These are phyloP conservation scores for Pleurotus eryngii DNA, from an alignment of 768 basidiomycete species.

Conservation along the genomic window DNA sequence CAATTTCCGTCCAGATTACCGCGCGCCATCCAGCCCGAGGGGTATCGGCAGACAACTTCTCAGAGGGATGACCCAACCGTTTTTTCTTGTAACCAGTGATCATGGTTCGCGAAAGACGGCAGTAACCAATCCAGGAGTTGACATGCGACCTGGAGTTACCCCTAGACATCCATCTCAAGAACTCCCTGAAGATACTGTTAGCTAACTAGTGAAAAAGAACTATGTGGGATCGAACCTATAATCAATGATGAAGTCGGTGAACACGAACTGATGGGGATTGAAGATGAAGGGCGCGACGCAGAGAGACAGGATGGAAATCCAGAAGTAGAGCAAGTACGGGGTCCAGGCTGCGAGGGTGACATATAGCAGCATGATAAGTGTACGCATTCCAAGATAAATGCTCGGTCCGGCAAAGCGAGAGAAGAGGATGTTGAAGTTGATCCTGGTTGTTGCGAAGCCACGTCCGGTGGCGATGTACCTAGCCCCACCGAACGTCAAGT, in stretches of 20 bases:
- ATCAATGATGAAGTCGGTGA: slow-evolving; percentile 96
- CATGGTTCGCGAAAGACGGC: slow-evolving; percentile 94
- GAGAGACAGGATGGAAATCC: slow-evolving; percentile 89
- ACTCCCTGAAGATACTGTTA: slow-evolving; percentile 61
- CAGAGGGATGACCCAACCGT: slow-evolving; percentile 92
- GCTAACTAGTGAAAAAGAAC: background rate
- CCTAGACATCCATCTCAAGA: slow-evolving; percentile 97
- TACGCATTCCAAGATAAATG: slow-evolving; percentile 96
- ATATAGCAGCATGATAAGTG: slow-evolving; percentile 88
- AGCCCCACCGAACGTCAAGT: slow-evolving; percentile 96
- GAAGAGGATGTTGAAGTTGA: slow-evolving; percentile 92
- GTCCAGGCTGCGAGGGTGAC: slow-evolving; percentile 92
- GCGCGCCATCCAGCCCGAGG: slow-evolving; percentile 93
- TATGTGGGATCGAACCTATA: slow-evolving; percentile 56
- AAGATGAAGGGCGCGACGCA: slow-evolving; percentile 97
- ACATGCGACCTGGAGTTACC: slow-evolving; percentile 96
- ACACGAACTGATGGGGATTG: slow-evolving; percentile 99
- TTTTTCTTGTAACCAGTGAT: slow-evolving; percentile 99
- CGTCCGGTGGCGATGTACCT: slow-evolving; percentile 98
- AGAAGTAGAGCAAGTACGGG: slow-evolving; percentile 94
- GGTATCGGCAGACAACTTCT: slow-evolving; percentile 93
- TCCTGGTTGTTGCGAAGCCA: slow-evolving; percentile 95
- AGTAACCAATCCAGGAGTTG: slow-evolving; percentile 99
- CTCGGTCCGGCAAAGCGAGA: slow-evolving; percentile 98
- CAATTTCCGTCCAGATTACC: slow-evolving; percentile 81